Conservation (phyloP, 2,329 filamentous ascomycete genomes). For the Cercospora beticola region DNA sequence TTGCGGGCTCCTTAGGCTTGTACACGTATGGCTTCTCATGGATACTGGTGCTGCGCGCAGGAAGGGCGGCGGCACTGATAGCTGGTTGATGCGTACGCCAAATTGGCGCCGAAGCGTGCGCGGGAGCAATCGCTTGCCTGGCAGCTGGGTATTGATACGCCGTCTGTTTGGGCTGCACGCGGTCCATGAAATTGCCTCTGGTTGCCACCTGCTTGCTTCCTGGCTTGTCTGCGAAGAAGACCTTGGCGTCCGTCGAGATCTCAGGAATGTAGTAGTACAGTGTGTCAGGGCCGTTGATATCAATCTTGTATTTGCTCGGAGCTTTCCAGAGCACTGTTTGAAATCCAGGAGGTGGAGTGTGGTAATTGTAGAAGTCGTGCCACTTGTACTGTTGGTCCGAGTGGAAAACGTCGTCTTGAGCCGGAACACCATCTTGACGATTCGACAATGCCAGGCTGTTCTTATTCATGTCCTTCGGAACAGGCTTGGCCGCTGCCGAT, state of each 20-base stretch:
- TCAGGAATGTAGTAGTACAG: constrained; percentile 87
- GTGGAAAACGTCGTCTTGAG: constrained; percentile 49
- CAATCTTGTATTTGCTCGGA: constrained; percentile 63
- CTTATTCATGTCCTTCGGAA: constrained; percentile 57
- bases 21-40: constrained; percentile 40
- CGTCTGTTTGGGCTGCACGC: constrained; percentile 50
- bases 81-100: constrained; percentile 20
- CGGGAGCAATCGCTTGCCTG: constrained; percentile 29
- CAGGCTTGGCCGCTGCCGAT: constrained; percentile 68
- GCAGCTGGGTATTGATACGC: constrained; percentile 26
- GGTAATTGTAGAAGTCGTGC: constrained; percentile 68
- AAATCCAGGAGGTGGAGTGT: constrained; percentile 42
- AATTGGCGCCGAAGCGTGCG: constrained; percentile 23
- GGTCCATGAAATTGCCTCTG: constrained; percentile 71
- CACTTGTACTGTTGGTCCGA: constrained; percentile 49
- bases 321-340: constrained; percentile 40
- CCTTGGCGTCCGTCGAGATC: constrained; percentile 82
- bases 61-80: constrained; percentile 15
- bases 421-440: constrained; percentile 51
- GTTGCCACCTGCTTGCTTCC: constrained; percentile 61
- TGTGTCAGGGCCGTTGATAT: constrained; percentile 70
- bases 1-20: constrained; percentile 38
- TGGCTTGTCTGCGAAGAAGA: constrained; percentile 84
- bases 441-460: constrained; percentile 48
- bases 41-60: constrained; percentile 19